Conservation (phyloP, 306 rosid genomes). For the Cucumis melo region DNA sequence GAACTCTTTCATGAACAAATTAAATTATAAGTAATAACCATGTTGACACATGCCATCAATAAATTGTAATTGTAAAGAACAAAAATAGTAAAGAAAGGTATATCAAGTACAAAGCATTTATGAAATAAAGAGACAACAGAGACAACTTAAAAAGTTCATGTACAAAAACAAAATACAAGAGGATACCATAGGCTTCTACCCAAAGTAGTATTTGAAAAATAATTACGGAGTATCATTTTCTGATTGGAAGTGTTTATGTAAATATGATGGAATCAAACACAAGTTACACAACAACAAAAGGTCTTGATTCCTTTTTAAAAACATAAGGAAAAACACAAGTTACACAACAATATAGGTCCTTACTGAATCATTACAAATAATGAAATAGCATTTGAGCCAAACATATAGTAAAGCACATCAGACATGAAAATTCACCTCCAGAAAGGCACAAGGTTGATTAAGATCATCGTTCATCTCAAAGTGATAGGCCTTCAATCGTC, state of each 20-base stretch:
- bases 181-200: not conserved
- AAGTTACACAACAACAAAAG: too few relatives aligned
- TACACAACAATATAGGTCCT: not conserved
- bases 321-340: too few relatives aligned
- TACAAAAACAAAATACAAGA: not conserved
- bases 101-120: not conserved
- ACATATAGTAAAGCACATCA: not conserved
- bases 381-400: not conserved
- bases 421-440: conserved; percentile 46
- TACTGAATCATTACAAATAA: not conserved
- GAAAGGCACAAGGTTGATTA: conserved; percentile 49
- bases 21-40: not conserved
- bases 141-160: not conserved
- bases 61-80: not conserved
- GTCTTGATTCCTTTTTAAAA: too few relatives aligned
- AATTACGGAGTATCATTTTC: not conserved
- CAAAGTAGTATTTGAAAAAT: not conserved
- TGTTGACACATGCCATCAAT: not conserved
- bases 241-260: not conserved
- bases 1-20: not conserved
- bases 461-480: conserved; percentile 35
- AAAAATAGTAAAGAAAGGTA: not conserved
- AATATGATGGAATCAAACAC: not conserved
- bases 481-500: conserved; percentile 75
- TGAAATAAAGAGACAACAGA: not conserved